phyloP scores from a whole-genome alignment of 305 asterid genomes.

The Rubia tinctorum region DNA sequence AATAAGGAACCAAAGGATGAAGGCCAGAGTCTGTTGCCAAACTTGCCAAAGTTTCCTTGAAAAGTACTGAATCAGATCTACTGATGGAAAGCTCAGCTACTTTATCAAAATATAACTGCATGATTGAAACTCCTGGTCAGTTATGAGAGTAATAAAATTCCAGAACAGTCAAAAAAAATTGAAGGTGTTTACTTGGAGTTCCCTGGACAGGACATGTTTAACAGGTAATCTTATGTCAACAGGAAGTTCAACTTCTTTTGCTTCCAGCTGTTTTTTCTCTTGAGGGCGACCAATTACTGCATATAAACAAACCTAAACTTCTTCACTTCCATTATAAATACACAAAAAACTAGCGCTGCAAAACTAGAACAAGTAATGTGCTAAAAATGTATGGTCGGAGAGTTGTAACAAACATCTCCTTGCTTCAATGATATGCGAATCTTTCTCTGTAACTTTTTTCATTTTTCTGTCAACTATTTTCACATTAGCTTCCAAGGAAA shows the following conservation, averaged over 20 bases:
- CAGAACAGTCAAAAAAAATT: conserved; percentile 12
- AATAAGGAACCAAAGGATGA: conserved; percentile 96
- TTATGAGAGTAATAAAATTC: conserved; percentile 14
- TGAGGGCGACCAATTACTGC: conserved; percentile 40
- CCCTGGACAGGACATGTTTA: conserved; percentile 92
- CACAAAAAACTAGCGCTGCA: neutral
- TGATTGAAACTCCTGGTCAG: conserved; percentile 18
- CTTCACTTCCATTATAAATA: conserved; percentile 2
- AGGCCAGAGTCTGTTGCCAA: conserved; percentile 97
- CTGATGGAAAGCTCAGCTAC: conserved; percentile 74
- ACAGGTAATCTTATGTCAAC: conserved; percentile 88
- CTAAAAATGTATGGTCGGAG: neutral
- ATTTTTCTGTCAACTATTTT: neutral
- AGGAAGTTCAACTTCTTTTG: conserved; percentile 72
- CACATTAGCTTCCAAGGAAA: neutral
- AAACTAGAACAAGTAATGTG: conserved; percentile 3
- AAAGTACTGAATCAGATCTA: conserved; percentile 71
- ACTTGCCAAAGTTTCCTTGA: conserved; percentile 80
- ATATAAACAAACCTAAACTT: conserved; percentile 15
- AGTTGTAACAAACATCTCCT: neutral
- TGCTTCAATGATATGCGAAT: conserved; percentile 6
- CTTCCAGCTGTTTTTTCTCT: conserved; percentile 59
- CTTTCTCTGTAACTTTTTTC: neutral
- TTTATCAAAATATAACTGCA: conserved; percentile 91
- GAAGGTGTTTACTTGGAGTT: conserved; percentile 67